These are phyloP conservation scores for Drechslera avenae DNA, from an alignment of 2,329 filamentous ascomycete species.

Conservation along the genomic window DNA sequence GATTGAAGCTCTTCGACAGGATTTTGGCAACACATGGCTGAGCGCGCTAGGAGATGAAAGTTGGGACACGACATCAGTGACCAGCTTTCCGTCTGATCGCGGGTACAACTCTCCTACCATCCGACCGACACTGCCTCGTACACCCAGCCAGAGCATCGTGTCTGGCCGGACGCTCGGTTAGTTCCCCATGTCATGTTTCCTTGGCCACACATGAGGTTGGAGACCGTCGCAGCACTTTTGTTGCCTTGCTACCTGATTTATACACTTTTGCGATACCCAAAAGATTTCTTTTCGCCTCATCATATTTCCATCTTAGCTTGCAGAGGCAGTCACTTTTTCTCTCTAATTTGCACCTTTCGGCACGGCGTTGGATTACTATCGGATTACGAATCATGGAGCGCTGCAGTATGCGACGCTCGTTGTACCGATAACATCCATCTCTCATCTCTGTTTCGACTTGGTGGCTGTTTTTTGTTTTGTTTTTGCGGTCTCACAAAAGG, in stretches of 20 bases:
- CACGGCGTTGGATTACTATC: slow-evolving; percentile 42
- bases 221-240: neutral
- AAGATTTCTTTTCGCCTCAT: slow-evolving; percentile 30
- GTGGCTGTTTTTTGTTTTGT: slow-evolving; percentile 34
- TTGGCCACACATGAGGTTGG: neutral
- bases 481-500: slow-evolving; percentile 30
- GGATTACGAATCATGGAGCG: slow-evolving; percentile 28
- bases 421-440: slow-evolving; percentile 31
- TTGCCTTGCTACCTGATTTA: slow-evolving; percentile 21
- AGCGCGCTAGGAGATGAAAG: slow-evolving; percentile 81
- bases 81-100: slow-evolving; percentile 39
- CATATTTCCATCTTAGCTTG: slow-evolving; percentile 7
- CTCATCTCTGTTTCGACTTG: slow-evolving; percentile 19
- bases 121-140: slow-evolving; percentile 38
- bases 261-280: slow-evolving; percentile 46
- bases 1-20: slow-evolving; percentile 82
- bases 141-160: slow-evolving; percentile 48
- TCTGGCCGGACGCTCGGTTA: slow-evolving; percentile 48
- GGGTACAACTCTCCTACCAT: slow-evolving; percentile 41
- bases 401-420: slow-evolving; percentile 34
- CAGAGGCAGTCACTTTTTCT: slow-evolving; percentile 8
- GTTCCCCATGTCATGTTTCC: neutral
- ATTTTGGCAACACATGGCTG: slow-evolving; percentile 86
- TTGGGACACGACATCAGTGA: slow-evolving; percentile 51
- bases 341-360: slow-evolving; percentile 20